Evolutionary conservation across 2,329 filamentous ascomycete species (phyloP).

Genomic region (Fusarium sp.): DNA sequence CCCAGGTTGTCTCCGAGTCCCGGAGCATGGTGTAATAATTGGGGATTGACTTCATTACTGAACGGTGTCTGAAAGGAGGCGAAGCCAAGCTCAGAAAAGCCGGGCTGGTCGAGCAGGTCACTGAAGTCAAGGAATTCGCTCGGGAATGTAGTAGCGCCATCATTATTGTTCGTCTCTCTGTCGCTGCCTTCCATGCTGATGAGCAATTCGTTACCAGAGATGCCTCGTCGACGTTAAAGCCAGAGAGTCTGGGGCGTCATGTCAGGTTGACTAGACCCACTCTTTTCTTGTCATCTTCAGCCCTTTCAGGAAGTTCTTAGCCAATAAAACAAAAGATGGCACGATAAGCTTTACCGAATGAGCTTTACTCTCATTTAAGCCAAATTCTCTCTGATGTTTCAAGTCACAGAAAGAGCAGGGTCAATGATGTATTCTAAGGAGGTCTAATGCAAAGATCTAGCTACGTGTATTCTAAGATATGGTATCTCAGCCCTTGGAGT

Average conservation of each 20-base stretch:
- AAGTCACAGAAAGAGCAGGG: too few species aligned
- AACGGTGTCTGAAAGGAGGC: background rate
- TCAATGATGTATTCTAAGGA: too few species aligned
- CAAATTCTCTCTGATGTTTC: too few species aligned
- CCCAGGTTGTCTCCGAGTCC: background rate
- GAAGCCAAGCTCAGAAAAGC: background rate
- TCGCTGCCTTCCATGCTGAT: background rate
- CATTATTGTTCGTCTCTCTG: rapidly evolving
- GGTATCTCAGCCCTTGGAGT: background rate
- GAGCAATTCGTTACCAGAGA: background rate
- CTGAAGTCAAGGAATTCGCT: rapidly evolving
- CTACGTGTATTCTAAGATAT: too few species aligned
- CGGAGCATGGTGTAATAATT: background rate
- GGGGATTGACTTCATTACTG: background rate
- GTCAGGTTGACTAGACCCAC: background rate
- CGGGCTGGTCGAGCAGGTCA: rapidly evolving
- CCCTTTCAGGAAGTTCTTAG: background rate
- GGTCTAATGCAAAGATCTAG: too few species aligned
- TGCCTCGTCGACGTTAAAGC: background rate
- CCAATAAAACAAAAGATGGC: background rate
- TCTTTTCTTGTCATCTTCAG: conserved; percentile 24
- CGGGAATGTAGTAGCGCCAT: rapidly evolving
- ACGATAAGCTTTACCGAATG: rapidly evolving
- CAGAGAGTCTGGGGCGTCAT: background rate
- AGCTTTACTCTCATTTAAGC: too few species aligned